These are phyloP conservation scores for Fusarium praegraminearum DNA, from an alignment of 2,329 filamentous ascomycete genomes.

Conservation along the genomic window DNA sequence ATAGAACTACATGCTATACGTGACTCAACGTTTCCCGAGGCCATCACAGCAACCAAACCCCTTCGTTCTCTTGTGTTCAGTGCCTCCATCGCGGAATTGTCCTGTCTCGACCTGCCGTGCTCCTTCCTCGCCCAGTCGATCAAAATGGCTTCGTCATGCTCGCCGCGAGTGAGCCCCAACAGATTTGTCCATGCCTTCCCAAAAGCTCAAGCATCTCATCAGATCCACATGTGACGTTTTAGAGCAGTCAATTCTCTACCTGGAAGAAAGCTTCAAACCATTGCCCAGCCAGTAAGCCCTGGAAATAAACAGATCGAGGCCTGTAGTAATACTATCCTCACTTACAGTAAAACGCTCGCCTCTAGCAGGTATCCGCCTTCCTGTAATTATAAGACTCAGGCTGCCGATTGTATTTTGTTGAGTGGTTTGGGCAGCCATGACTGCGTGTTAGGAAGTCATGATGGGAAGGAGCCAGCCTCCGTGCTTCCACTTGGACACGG, in stretches of 20 bases:
- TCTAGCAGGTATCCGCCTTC: neutral
- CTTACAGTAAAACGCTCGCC: neutral
- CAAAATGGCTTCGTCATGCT: neutral
- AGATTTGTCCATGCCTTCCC: neutral
- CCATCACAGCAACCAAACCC: too few relatives aligned
- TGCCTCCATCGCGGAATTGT: neutral
- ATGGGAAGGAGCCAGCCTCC: neutral
- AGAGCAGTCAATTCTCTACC: neutral
- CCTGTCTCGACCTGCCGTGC: neutral
- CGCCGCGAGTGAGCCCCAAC: neutral
- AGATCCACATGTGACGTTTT: too few relatives aligned
- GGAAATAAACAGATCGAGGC: neutral
- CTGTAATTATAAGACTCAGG: neutral
- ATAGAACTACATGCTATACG: neutral
- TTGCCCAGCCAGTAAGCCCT: neutral
- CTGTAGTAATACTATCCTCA: neutral
- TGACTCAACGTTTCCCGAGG: neutral
- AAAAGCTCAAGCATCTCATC: neutral
- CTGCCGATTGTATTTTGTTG: neutral
- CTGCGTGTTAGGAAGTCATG: neutral
- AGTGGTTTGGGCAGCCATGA: neutral
- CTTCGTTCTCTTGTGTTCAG: neutral
- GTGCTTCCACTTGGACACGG: neutral
- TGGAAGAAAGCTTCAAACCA: neutral
- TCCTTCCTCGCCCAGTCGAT: neutral